phyloP scores from a whole-genome alignment of 805 yeast genomes.

The Saccharomyces paradoxus region DNA sequence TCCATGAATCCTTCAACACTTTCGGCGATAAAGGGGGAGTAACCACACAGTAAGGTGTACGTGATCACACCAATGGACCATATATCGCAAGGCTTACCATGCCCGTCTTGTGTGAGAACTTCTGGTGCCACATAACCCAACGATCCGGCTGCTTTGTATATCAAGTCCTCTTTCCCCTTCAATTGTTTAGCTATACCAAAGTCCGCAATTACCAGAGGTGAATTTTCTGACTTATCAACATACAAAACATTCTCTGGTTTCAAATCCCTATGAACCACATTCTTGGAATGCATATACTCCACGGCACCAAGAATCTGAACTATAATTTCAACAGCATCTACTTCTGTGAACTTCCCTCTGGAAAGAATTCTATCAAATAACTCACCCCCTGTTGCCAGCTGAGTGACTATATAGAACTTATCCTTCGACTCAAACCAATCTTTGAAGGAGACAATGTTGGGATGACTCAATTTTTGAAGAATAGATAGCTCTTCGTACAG shows the following conservation, averaged over 20 bases:
- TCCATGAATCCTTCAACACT: slow-evolving; percentile 69
- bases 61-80: slow-evolving; percentile 95
- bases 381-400: slow-evolving; percentile 94
- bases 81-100: slow-evolving; percentile 90
- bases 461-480: slow-evolving; percentile 62
- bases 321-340: slow-evolving; percentile 71
- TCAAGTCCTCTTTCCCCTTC: slow-evolving; percentile 47
- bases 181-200: slow-evolving; percentile 89
- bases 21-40: slow-evolving; percentile 85
- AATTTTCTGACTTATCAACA: slow-evolving; percentile 45
- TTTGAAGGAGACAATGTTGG: slow-evolving; percentile 78
- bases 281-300: slow-evolving; percentile 60
- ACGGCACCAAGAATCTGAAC: slow-evolving; percentile 72
- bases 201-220: slow-evolving; percentile 82
- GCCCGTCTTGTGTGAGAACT: slow-evolving; percentile 71
- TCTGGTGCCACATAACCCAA: slow-evolving; percentile 98
- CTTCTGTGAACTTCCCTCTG: slow-evolving; percentile 79
- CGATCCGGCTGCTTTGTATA: slow-evolving; percentile 77
- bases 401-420: slow-evolving; percentile 88
- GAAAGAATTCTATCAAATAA: slow-evolving; percentile 78
- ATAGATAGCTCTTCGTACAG: slow-evolving; percentile 72
- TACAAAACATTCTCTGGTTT: slow-evolving; percentile 91
- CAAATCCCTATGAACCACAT: slow-evolving; percentile 88
- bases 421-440: slow-evolving; percentile 94
- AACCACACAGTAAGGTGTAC: slow-evolving; percentile 83